Evolutionary conservation across 768 basidiomycete genomes (phyloP), one percentile per base, ranked within the genome.

Genomic region (Pisolithus orientalis): DNA sequence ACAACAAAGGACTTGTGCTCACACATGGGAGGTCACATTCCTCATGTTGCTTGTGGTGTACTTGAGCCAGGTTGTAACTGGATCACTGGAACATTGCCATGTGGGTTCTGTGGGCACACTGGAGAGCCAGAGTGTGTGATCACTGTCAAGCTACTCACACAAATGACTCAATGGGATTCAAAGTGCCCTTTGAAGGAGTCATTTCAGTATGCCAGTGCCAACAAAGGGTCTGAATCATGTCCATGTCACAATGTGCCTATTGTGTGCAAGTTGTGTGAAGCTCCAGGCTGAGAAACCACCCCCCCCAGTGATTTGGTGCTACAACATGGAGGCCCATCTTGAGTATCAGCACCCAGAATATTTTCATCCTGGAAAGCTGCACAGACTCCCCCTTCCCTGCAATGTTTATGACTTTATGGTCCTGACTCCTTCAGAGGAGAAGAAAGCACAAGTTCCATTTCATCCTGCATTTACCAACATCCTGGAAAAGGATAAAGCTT

Each of bases 11-110:
- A 52, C 44, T 11, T 52, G 13, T 21, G 32, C 32, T 52, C 51
- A 5, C 51, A 52, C 31, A 38, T 52, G 51, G 51, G 51, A n/a
- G 16, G 13, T 7, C 51, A 52, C 16, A 45, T 52, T 29, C 43
- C 37, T 24, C 42, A 32, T 6, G 51, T 43, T 37, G 7, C 14
- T 37, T 14, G 34, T n/a, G n/a, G n/a, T n/a, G n/a, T n/a, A n/a
- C n/a, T n/a, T n/a, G n/a, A n/a, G n/a, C n/a, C n/a, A n/a, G n/a
- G n/a, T n/a, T n/a, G n/a, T n/a, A n/a, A n/a, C n/a, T n/a, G n/a
- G n/a, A n/a, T n/a, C n/a, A n/a, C n/a, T n/a, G n/a, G n/a, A n/a
- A 37, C 34, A 7, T 14, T 37, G 8, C 34, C 34, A 37, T 37
- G 34, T 37, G 34, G 34, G 34, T 14, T n/a, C n/a, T n/a, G n/a